Conservation (phyloP, 1,284 basidiomycete genomes). For the Lentinula novae-zelandiae region DNA sequence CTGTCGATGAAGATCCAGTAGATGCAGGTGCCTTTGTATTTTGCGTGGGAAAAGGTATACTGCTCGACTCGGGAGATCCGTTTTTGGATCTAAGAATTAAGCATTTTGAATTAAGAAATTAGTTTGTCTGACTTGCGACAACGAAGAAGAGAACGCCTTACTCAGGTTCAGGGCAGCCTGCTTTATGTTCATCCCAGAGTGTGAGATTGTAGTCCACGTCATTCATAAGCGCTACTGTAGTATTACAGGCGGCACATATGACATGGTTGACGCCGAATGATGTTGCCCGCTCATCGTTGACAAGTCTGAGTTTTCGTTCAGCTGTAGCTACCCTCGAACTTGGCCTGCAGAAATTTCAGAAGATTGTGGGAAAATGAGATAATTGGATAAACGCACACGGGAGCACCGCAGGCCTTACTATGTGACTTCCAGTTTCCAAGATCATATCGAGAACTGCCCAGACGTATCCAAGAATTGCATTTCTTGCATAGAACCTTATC, state of each 20-base stretch:
- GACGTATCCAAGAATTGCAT: constrained; percentile 58
- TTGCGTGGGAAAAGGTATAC: constrained; percentile 13
- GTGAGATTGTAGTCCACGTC: constrained; percentile 52
- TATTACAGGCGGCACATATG: constrained; percentile 47
- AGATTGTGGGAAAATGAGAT: neutral
- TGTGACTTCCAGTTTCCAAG: constrained; percentile 53
- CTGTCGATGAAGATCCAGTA: constrained; percentile 30
- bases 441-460: constrained; percentile 40
- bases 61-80: constrained; percentile 11
- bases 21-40: constrained; percentile 31
- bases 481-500: constrained; percentile 51
- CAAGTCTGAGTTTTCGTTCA: constrained; percentile 52
- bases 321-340: constrained; percentile 53
- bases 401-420: constrained; percentile 38
- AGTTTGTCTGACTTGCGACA: neutral
- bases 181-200: constrained; percentile 59
- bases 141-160: constrained; percentile 5
- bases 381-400: constrained; percentile 29
- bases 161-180: constrained; percentile 41
- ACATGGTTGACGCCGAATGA: constrained; percentile 39
- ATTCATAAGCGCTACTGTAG: constrained; percentile 37
- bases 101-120: neutral
- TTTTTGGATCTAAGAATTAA: constrained; percentile 1
- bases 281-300: constrained; percentile 58
- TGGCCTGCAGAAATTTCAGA: constrained; percentile 31